phyloP scores from a whole-genome alignment of 1,139 yeast genomes.

The Geotrichum carabidarum region DNA sequence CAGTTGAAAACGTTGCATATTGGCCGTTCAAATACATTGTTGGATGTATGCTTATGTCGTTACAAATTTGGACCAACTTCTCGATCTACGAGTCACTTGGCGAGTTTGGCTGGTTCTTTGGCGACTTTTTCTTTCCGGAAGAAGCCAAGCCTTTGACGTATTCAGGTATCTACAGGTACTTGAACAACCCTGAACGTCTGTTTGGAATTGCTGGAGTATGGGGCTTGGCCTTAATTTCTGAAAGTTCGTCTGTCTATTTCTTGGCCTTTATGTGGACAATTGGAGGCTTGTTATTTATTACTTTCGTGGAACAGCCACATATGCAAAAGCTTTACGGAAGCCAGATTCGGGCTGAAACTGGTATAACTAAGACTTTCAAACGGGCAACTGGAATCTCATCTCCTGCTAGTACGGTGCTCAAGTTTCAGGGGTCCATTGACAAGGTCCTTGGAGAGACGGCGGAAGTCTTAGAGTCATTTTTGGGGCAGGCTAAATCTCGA shows the following conservation, averaged over 20 bases:
- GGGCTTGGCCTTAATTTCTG: slow-evolving; percentile 67
- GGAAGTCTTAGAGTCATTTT: slow-evolving; percentile 34
- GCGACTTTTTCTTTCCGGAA: slow-evolving; percentile 73
- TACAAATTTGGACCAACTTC: slow-evolving; percentile 68
- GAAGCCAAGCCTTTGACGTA: slow-evolving; percentile 52
- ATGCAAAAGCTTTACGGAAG: slow-evolving; percentile 76
- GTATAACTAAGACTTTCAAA: slow-evolving; percentile 62
- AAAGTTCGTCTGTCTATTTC: slow-evolving; percentile 51
- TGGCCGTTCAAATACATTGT: slow-evolving; percentile 55
- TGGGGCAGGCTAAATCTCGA: slow-evolving; percentile 34
- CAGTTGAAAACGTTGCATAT: slow-evolving; percentile 33
- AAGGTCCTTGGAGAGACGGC: slow-evolving; percentile 38
- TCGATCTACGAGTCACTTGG: slow-evolving; percentile 74
- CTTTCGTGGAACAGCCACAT: slow-evolving; percentile 73
- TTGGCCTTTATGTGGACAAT: slow-evolving; percentile 65
- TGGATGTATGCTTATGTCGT: slow-evolving; percentile 50
- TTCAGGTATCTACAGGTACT: slow-evolving; percentile 78
- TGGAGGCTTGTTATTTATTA: slow-evolving; percentile 61
- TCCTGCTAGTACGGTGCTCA: slow-evolving; percentile 24
- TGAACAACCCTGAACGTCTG: slow-evolving; percentile 80
- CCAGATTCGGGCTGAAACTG: slow-evolving; percentile 45
- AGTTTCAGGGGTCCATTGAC: slow-evolving; percentile 36
- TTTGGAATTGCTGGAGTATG: slow-evolving; percentile 80
- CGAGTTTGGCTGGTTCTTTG: slow-evolving; percentile 85
- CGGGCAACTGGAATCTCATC: slow-evolving; percentile 30